phyloP scores from a whole-genome alignment of 768 basidiomycete species.

The Dentipellis sp. region DNA sequence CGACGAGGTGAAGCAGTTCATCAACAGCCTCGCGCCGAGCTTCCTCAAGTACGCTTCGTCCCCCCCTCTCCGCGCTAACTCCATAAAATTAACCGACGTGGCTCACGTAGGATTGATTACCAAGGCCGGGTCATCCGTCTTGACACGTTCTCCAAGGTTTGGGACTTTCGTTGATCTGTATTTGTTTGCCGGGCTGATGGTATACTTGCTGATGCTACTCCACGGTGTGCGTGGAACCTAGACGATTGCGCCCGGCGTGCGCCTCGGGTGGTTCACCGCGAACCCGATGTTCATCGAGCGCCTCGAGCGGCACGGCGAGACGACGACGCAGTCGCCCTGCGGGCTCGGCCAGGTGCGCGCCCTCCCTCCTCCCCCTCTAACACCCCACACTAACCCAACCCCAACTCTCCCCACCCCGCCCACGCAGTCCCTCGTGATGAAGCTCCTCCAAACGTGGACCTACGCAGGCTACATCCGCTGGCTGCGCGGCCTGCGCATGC shows the following conservation, averaged over 20 bases:
- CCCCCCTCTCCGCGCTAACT: neutral
- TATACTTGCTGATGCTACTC: constrained; percentile 1
- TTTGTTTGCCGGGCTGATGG: neutral
- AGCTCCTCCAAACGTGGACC: constrained; percentile 58
- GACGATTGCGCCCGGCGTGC: constrained; percentile 71
- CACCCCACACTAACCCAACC: neutral
- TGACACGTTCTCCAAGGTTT: constrained; percentile 72
- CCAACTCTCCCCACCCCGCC: neutral
- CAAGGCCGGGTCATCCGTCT: constrained; percentile 80
- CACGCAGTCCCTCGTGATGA: constrained; percentile 48
- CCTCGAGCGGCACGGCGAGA: constrained; percentile 61
- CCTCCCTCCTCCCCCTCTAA: neutral
- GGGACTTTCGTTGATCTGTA: neutral
- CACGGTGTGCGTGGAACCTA: too few species aligned
- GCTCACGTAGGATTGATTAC: constrained; percentile 44
- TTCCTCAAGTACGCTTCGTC: constrained; percentile 38
- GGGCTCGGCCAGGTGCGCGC: constrained; percentile 55
- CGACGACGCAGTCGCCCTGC: constrained; percentile 57
- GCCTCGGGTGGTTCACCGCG: constrained; percentile 76
- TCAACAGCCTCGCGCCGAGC: constrained; percentile 49
- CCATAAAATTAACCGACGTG: neutral
- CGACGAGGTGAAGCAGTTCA: constrained; percentile 34
- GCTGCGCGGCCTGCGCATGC: constrained; percentile 43
- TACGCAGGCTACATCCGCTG: constrained; percentile 68
- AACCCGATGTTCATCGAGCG: constrained; percentile 70